Evolutionary conservation across 495 filamentous ascomycete species (phyloP), one percentile per base, ranked within the genome.

Genomic region (Penicillium mononematosum): DNA sequence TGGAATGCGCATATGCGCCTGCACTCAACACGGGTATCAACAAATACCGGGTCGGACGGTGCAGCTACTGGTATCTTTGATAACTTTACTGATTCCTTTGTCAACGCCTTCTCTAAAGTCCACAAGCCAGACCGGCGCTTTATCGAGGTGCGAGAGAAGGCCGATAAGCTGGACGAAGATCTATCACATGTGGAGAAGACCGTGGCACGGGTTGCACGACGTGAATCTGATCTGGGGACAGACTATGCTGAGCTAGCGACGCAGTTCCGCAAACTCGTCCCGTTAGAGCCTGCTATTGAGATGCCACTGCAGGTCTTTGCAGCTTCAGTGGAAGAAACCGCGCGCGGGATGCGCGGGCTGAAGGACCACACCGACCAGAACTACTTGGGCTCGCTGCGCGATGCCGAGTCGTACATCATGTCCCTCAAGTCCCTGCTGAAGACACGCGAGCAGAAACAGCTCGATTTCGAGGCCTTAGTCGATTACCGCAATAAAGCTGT

Each of bases 61-160:
- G 70, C 81, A 0, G 68, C 71, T 36, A 71, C 75, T 16, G 88
- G 91, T 7, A 89, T 97, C 16, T 92, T 98, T 53, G 94, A 98
- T 64, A 90, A 88, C 51, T 88, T 98, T 62, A 89, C 94, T 19
- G 94, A 98, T 68, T 92, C 86, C n/a, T 94, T 97, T 67, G 87
- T 98, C 65, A 98, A 98, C 71, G 91, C 92, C 46, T 98, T 98
- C 64, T 91, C 86, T 58, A 98, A 98, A 64, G 88, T 96, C 4
- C 90, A 96, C 74, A 96, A 96, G 70, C 88, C 92, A 25, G 94
- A 98, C 72, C 88, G 87, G 59, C 88, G 94, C 39, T 98, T 98
- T 73, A 88, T 95, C 61, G 92, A 96, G 65, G 91, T 96, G 41
- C 83, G 85, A 59, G 95, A 98, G 65, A 92, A 91, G 70, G 89